phyloP scores from a whole-genome alignment of 2,329 filamentous ascomycete genomes.

The Chaetomiaceae sp. region DNA sequence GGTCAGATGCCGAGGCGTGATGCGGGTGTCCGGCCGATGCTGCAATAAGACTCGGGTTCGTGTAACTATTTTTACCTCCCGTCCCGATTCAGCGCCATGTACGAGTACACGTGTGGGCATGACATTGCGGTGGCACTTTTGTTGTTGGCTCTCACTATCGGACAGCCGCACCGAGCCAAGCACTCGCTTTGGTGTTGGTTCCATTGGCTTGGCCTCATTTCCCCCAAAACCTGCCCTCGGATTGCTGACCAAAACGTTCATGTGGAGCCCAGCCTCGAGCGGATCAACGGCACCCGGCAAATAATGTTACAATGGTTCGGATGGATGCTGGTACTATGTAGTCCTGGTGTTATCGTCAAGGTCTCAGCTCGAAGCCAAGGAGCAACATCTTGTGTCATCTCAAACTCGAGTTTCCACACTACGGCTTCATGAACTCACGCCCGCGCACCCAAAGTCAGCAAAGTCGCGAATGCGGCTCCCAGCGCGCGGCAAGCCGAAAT shows the following conservation, averaged over 20 bases:
- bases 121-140: neutral
- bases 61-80: slow-evolving; percentile 14
- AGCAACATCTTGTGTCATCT: neutral
- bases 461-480: neutral
- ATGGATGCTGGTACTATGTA: too few species aligned
- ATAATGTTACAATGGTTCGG: neutral
- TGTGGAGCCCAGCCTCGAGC: neutral
- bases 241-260: neutral
- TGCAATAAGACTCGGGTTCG: neutral
- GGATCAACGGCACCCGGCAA: neutral
- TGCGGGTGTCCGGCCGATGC: neutral
- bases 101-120: neutral
- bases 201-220: slow-evolving; percentile 1
- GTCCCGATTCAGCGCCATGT: neutral
- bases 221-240: neutral
- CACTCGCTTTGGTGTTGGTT: neutral
- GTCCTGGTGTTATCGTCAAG: too few species aligned
- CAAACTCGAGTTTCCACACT: neutral
- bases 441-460: neutral
- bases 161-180: neutral
- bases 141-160: neutral
- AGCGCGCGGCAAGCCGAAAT: neutral
- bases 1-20: neutral
- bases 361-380: too few species aligned
- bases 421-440: neutral